These are phyloP conservation scores for Globisporangium heterothallicum DNA, from an alignment of 352 stramenopile species.

Conservation along the genomic window DNA sequence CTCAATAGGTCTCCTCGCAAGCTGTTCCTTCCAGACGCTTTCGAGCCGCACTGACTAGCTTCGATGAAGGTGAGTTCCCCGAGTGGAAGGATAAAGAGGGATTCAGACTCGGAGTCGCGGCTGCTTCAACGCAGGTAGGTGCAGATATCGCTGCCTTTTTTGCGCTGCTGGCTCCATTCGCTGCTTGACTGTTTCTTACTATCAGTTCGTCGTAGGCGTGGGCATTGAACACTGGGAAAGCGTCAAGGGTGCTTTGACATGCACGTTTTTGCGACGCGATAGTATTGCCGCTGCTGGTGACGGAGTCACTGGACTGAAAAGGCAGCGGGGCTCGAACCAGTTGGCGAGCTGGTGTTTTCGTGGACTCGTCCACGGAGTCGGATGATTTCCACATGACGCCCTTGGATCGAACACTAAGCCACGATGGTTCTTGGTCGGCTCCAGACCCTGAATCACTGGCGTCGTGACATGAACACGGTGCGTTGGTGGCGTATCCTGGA, in stretches of 20 bases:
- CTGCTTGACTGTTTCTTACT: constrained; percentile 7
- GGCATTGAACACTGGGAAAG: constrained; percentile 30
- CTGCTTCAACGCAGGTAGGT: background rate
- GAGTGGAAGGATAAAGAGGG: constrained; percentile 20
- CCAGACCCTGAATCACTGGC: background rate
- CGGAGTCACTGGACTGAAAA: constrained; percentile 1
- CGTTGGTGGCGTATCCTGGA: background rate
- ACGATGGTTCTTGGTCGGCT: constrained; percentile 40
- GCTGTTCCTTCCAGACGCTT: constrained; percentile 23
- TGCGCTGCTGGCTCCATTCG: background rate
- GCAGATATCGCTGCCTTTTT: background rate
- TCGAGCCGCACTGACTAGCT: constrained; percentile 33
- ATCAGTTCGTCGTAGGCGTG: constrained; percentile 28
- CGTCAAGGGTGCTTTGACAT: constrained; percentile 9
- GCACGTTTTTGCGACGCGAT: constrained; percentile 6
- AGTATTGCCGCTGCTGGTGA: background rate
- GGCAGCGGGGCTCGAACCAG: constrained; percentile 28
- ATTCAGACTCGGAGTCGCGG: constrained; percentile 9
- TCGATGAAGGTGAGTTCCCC: constrained; percentile 19
- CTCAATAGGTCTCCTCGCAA: no score
- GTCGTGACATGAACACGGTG: constrained; percentile 8
- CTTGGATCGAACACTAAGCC: constrained; percentile 36
- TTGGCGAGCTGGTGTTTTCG: constrained; percentile 23
- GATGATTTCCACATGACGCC: constrained; percentile 37
- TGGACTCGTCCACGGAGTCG: constrained; percentile 25